Evolutionary conservation across 768 basidiomycete genomes (phyloP), one percentile per base, ranked within the genome.

Genomic region (Mycena polygramma): DNA sequence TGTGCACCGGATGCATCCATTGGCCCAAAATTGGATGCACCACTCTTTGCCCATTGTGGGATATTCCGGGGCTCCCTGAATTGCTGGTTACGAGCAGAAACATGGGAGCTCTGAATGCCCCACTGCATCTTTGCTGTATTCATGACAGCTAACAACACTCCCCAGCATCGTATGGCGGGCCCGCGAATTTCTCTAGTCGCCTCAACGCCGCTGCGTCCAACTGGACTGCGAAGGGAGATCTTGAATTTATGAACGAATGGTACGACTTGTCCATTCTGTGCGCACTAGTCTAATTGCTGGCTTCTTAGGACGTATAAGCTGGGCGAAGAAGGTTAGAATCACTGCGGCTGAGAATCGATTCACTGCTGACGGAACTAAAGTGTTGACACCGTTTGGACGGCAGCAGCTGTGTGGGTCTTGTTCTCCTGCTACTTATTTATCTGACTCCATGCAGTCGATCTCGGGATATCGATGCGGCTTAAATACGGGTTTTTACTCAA

Each of bases 371-470:
- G 10, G 39, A 15, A 46, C 17, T 45, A 24, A 68, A 93, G 91
- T 94, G 39, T 82, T 97, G 68, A 96, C 95, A n/a, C 94, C 95
- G 0, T 97, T 97, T 70, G 95, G 96, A 55, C 84, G 96, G 57
- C 90, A 94, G 74, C 95, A 98, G 73, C 81, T 96, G 6, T 97
- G 91, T 93, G 67, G 66, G 91, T 81, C 7, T 55, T 14, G 48
- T 20, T 45, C 26, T 14, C 62, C 49, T 62, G 8, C 46, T 22
- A 19, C 51, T 11, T 53, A 51, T 6, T n/a, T 22, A 36, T 45
- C 39, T 64, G 52, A 30, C 30, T 6, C 36, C 36, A 39, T 68
- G 35, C 65, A 91, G 90, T 83, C 75, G 89, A 91, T 73, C 81
- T 94, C 66, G 90, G 92, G 45, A 84, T 93, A 15, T 91, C 92